Conservation (phyloP, 148 eudicot species). For the Rhododendron simsii region DNA sequence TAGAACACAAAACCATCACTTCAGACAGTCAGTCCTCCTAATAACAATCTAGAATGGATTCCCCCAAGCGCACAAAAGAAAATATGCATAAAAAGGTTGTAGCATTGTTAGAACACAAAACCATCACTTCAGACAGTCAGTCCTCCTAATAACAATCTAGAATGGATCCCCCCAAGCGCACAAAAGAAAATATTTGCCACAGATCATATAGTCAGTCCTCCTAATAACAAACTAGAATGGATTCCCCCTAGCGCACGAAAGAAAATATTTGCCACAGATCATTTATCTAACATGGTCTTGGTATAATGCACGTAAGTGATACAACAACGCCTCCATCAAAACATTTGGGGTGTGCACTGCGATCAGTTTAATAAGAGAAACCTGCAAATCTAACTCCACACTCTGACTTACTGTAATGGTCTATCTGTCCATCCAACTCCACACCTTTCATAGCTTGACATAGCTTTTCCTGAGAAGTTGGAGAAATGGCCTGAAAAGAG, state of each 20-base stretch:
- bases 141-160: background rate
- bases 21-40: background rate
- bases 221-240: background rate
- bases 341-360: background rate
- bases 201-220: background rate
- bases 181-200: background rate
- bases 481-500: conserved; percentile 65
- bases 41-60: background rate
- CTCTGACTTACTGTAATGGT: conserved; percentile 45
- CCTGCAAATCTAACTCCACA: background rate
- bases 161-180: background rate
- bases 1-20: background rate
- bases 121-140: background rate
- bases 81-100: background rate
- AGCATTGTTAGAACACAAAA: background rate
- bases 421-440: conserved; percentile 26
- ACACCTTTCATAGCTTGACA: conserved; percentile 52
- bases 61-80: background rate
- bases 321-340: background rate
- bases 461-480: conserved; percentile 68
- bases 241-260: background rate
- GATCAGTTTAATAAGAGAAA: background rate
- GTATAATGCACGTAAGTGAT: background rate
- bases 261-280: background rate
- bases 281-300: background rate